Base-by-base conservation (phyloP, 1,284 basidiomycete genomes). In the Leccinum huronense region DNA sequence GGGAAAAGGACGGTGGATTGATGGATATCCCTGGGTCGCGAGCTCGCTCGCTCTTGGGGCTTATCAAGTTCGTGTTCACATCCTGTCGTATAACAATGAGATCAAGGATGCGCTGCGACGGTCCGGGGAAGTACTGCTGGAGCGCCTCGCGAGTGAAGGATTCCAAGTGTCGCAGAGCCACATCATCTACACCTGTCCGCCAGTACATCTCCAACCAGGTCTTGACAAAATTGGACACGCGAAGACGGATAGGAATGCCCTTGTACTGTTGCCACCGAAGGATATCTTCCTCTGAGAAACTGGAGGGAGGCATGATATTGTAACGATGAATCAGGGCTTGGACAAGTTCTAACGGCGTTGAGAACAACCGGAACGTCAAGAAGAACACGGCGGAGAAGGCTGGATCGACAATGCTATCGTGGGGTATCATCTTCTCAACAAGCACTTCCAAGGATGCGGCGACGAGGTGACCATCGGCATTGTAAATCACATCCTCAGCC, bases 351-450 rank as follows among this genome's bases (percentile, higher is more conserved):
- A 78, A 64, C 1, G 97, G 92, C 0, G 89, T 87, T 1, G 91
- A 88, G 78, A 98, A 98, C 67, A 98, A 79, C n/a, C 97, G 87
- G 83, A 99, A 99, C 1, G 95, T 97, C 72, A 96, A 81, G 83
- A 96, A 97, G 81, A 99, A 98, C 16, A 96, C 90, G 1, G 89
- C 86, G 30, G 89, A 84, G 73, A 98, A 95, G 0, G 87, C 86
- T 16, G 89, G 82, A 70, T 98, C 95, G 36, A 93, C 91, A 58
- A 93, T 86, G 58, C 89, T 89, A 72, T 95, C 94, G 73, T 97
- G 93, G 2, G 95, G 93, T n/a, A 96, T 97, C 89, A 99, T 91
- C 79, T 93, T 94, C 78, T 97, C 95, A 9, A 98, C 89, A 53
- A 99, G 81, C 2, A 91, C 95, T 14, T 85, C 83, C 63, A 99